Base-by-base conservation (phyloP, 2,329 filamentous ascomycete genomes). In the Colletotrichum sublineola region DNA sequence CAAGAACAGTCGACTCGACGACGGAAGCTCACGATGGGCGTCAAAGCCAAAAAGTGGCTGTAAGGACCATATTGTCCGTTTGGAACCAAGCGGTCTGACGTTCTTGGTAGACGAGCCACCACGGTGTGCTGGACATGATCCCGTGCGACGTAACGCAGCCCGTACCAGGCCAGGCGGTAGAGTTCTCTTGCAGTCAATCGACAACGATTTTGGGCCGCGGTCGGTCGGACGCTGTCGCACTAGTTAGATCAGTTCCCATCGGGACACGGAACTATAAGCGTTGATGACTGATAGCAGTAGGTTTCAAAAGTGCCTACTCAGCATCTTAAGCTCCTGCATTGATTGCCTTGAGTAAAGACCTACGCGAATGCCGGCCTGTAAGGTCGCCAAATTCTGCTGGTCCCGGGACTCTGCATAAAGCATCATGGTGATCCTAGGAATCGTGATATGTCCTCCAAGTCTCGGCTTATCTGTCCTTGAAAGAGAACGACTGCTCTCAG, bases 371-470 rank as follows among this genome's bases (percentile, higher is more conserved):
- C 33, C 58, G 44, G 9, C 9, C 44, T 40, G 11, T 9, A 0
- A 20, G 31, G 11, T 4, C 3, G 18, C 1, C 0, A 14, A 46
- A 31, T 12, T 15, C n/a, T n/a, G 6, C 50, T n/a, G 29, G 44
- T 3, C 44, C 46, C 5, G 46, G 46, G 3, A 38, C 55, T 3
- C 1, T 64, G 53, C 15, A 44, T 20, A 15, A 18, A 15, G 58
- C 44, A 69, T 69, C 15, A 60, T 64, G 46, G 15, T 63, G 24
- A 15, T 69, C 53, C 11, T 60, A 72, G 65, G 46, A 53, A 40
- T 18, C n/a, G 0, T 31, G 20, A 2, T 4, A 20, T 44, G 15
- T 44, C 1, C 42, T 14, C 33, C 46, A 14, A 14, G n/a, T 48
- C 44, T 52, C 42, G n/a, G 3, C 20, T 1, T 0, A 0, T 14